Base-by-base conservation (phyloP, 768 basidiomycete genomes). In the Imleria badia region DNA sequence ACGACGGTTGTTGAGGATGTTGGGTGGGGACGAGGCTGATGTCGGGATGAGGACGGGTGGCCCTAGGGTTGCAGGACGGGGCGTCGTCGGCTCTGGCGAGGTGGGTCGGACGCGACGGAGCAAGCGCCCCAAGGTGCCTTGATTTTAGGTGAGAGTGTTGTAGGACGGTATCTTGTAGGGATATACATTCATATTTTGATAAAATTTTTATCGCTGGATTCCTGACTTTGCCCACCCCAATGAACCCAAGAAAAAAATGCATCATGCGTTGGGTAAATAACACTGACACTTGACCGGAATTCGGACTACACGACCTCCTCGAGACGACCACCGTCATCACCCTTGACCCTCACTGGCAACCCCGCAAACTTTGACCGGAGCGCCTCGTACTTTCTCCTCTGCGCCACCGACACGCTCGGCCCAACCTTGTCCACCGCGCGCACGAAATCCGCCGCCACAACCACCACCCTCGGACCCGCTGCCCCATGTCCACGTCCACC, bases 311-410 rank as follows among this genome's bases (percentile, higher is more conserved):
- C 41, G 6, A 49, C 52, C n/a, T 61, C 62, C 13, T 64, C 63
- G 10, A 59, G 44, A 13, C 62, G 55, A 40, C 45, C 31, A 9
- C 45, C n/a, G 11, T 77, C 78, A 10, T 78, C 60, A 31, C 58
- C 58, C 47, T 60, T 79, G 15, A 68, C 66, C 22, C 80, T 70
- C 35, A 86, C 79, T 29, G 87, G 86, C 33, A 91, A 69, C 1
- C 94, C 94, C 9, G 91, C 86, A 67, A 95, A 93, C 68, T 89
- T 94, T 34, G 82, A 81, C 56, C 89, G 75, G 55, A 98, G 73
- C 15, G 81, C 77, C 66, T 93, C 86, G 64, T 98, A 99, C 72
- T 85, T 87, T 65, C 81, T 75, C 66, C 92, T 78, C 77, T 98
- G 95, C 23, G 80, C 79, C 10, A 71, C 75, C 43, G 86, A 87